A percentile compares a stretch with the other conserved stretches of the same genome.
phyloP scores from a whole-genome alignment of 2,329 filamentous ascomycete genomes.

The Phialophora tarda region DNA sequence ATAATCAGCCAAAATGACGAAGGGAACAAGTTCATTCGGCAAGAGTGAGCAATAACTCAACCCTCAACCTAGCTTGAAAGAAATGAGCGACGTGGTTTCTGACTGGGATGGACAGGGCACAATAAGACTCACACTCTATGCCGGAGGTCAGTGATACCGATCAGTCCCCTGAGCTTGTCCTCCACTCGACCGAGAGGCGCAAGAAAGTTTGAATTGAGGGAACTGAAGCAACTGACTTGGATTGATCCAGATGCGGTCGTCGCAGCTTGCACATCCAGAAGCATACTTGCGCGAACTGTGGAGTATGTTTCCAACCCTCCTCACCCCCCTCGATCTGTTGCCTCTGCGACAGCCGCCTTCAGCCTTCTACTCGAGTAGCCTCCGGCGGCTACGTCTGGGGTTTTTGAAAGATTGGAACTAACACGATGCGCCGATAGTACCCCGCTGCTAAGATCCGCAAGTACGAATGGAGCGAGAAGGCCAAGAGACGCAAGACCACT shows the following conservation, averaged over 20 bases:
- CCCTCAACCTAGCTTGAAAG: constrained; percentile 12
- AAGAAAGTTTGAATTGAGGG: neutral
- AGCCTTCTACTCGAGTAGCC: neutral
- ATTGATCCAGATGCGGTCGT: constrained; percentile 66
- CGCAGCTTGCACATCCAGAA: constrained; percentile 99
- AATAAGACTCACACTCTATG: constrained; percentile 99
- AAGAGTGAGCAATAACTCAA: constrained; percentile 61
- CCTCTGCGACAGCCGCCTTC: neutral
- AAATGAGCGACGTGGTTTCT: constrained; percentile 17
- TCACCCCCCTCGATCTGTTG: neutral
- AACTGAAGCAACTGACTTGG: constrained; percentile 13
- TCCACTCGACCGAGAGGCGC: neutral
- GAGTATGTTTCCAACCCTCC: constrained; percentile 47
- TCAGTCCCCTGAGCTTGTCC: neutral
- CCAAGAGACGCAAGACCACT: constrained; percentile 99
- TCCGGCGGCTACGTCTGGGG: neutral
- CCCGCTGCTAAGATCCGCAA: constrained; percentile 96
- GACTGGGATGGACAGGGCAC: constrained; percentile 55
- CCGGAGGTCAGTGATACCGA: constrained; percentile 80
- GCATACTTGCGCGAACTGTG: constrained; percentile 94
- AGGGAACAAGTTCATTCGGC: constrained; percentile 74
- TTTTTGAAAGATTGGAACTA: constrained; percentile 12
- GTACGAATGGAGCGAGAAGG: constrained; percentile 99
- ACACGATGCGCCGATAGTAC: constrained; percentile 58
- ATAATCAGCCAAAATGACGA: constrained; percentile 49